These are phyloP conservation scores for Malania oleifera DNA, from an alignment of 164 flowering plant genomes.

Conservation along the genomic window DNA sequence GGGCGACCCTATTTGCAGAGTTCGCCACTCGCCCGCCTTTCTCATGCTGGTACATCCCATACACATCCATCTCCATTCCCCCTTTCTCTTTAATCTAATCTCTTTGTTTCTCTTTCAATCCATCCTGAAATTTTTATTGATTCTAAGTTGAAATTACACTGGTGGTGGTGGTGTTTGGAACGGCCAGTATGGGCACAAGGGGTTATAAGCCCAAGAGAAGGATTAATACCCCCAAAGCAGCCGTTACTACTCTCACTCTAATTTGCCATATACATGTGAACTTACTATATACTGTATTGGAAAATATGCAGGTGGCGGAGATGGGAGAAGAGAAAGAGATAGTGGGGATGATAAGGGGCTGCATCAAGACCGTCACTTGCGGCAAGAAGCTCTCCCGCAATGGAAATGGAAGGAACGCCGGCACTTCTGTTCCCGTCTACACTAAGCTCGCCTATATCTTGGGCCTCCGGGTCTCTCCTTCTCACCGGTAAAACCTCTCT, in stretches of 20 bases:
- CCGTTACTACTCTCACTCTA: too few species aligned
- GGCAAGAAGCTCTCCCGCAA: slow-evolving; percentile 53
- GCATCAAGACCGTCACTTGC: slow-evolving; percentile 91
- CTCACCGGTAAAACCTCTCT: slow-evolving; percentile 63
- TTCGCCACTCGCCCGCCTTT: slow-evolving; percentile 84
- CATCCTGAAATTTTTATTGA: too few species aligned
- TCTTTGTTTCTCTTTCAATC: too few species aligned
- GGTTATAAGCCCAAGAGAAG: too few species aligned
- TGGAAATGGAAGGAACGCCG: slow-evolving; percentile 13
- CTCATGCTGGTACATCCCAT: slow-evolving; percentile 68
- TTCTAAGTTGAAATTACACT: too few species aligned
- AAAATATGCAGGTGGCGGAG: slow-evolving; percentile 6
- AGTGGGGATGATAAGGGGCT: slow-evolving; percentile 86
- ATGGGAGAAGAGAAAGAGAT: slow-evolving; percentile 25
- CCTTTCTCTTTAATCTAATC: background rate
- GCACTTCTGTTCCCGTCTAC: slow-evolving; percentile 44
- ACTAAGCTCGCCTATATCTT: slow-evolving; percentile 83
- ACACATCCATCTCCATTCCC: background rate
- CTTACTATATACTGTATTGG: too few species aligned
- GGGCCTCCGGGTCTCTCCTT: slow-evolving; percentile 93
- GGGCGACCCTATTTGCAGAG: slow-evolving; percentile 91
- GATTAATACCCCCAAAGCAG: too few species aligned
- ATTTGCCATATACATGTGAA: too few species aligned
- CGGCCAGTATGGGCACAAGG: too few species aligned
- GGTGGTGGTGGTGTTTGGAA: too few species aligned